Conservation (phyloP, 148 eudicot genomes). For the Pouteria glomerata region DNA sequence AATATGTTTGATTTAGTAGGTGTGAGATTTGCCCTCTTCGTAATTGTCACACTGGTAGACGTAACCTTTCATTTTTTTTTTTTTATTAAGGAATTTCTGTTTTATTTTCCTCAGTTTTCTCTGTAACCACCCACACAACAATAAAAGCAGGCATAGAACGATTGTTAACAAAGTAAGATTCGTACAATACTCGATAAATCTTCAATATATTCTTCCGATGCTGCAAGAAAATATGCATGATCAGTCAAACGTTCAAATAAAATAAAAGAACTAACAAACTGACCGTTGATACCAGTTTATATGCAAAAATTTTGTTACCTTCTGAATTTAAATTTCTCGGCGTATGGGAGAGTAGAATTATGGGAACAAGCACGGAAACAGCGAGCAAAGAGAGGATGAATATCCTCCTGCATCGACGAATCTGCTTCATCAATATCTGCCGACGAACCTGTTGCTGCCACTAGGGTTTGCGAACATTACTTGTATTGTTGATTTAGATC, state of each 20-base stretch:
- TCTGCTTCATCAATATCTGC: slow-evolving; percentile 46
- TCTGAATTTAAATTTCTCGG: slow-evolving; percentile 37
- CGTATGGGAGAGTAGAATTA: slow-evolving; percentile 49
- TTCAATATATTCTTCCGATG: slow-evolving; percentile 35
- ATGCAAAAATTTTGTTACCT: slow-evolving; percentile 43
- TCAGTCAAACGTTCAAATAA: neutral
- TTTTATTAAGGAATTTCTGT: neutral
- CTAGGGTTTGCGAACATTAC: slow-evolving; percentile 13
- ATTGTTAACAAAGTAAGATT: slow-evolving; percentile 2
- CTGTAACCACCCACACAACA: slow-evolving; percentile 3
- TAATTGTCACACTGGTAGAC: neutral
- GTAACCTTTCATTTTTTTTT: neutral
- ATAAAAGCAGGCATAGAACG: neutral
- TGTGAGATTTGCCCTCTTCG: neutral
- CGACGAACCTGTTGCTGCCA: too few species aligned
- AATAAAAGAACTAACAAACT: neutral
- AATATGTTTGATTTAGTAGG: neutral
- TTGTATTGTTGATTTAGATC: neutral
- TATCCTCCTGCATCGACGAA: slow-evolving; percentile 77
- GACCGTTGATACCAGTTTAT: too few species aligned
- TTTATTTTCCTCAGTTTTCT: neutral
- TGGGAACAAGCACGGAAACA: slow-evolving; percentile 57
- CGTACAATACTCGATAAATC: slow-evolving; percentile 74
- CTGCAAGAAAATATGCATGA: slow-evolving; percentile 27
- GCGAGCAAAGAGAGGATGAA: slow-evolving; percentile 75